A percentile compares a stretch with the other conserved stretches of the same genome.
phyloP scores from a whole-genome alignment of 2,329 filamentous ascomycete species.

The Parastagonospora nodorum region DNA sequence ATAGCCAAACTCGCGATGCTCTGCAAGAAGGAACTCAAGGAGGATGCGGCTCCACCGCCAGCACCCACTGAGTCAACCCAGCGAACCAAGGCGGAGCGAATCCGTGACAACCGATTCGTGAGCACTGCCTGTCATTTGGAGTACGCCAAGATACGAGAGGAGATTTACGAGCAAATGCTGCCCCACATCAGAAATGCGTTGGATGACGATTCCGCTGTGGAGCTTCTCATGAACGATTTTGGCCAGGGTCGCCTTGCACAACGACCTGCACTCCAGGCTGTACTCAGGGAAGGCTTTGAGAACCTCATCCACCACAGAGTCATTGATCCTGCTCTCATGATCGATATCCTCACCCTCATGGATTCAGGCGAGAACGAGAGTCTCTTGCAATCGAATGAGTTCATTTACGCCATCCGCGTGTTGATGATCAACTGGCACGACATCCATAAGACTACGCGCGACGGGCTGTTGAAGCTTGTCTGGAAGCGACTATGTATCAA shows the following conservation, averaged over 20 bases:
- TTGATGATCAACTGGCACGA: conserved; percentile 59
- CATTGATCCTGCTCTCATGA: conserved; percentile 62
- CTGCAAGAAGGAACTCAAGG: conserved; percentile 54
- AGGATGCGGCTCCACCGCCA: conserved; percentile 45
- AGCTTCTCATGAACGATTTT: conserved; percentile 74
- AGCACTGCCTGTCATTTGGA: conserved; percentile 65
- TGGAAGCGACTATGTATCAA: conserved; percentile 87
- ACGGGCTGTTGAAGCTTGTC: conserved; percentile 65
- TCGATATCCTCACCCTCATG: conserved; percentile 82
- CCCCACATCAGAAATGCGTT: conserved; percentile 73
- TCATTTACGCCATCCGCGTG: conserved; percentile 72
- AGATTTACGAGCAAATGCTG: conserved; percentile 72
- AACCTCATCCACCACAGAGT: conserved; percentile 73
- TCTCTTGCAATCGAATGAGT: conserved; percentile 62
- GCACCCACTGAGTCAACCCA: conserved; percentile 34
- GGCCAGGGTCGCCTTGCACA: conserved; percentile 59
- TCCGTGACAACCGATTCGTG: conserved; percentile 33
- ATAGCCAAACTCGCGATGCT: conserved; percentile 79
- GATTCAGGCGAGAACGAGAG: conserved; percentile 56
- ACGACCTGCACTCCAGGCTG: conserved; percentile 68
- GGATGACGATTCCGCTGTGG: conserved; percentile 77
- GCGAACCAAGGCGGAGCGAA: conserved; percentile 48
- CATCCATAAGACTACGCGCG: conserved; percentile 50
- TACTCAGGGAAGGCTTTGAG: conserved; percentile 73
- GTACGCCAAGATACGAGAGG: conserved; percentile 79